Evolutionary conservation across 768 basidiomycete genomes (phyloP), one percentile per base, ranked within the genome.

Genomic region (Boletus patriciae): DNA sequence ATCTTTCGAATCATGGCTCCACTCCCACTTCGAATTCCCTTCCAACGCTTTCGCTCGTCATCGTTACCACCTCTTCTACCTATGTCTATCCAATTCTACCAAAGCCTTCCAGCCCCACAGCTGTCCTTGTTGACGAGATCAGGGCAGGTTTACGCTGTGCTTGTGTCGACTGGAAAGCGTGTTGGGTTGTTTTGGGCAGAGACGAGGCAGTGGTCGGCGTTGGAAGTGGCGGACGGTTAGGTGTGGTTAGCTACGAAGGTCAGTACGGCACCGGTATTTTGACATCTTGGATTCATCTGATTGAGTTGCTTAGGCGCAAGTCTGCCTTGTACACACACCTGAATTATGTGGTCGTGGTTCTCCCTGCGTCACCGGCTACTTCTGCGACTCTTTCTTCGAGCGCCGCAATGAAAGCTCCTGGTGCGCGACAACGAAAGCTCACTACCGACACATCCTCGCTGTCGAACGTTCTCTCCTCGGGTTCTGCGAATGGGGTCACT

Each of bases 231-330:
- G 92, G 90, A 5, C 76, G 94, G 56, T 88, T 91, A 5, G 81
- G 88, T 0, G 93, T 90, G 52, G 93, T 86, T 67, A 94, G 94
- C 1, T 93, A 94, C 66, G 97, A 98, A 79, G 96, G 95, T 90
- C 53, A 49, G 72, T 54, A 27, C 1, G n/a, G 31, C 9, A 11
- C 6, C 29, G 1, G 27, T 21, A 18, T 21, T 29, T 23, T 21
- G 6, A 16, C 23, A 4, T 19, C 16, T 38, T 13, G 11, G 25
- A 13, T 25, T 8, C 13, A 5, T 37, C 51, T 50, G 23, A 53
- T 48, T 25, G 33, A 55, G 19, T 44, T 53, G 18, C 19, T 16
- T 31, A 67, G 70, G 8, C 61, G 61, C 51, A 95, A 95, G 74
- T 84, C 84, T 0, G 86, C 85, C n/a, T 78, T 95, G 23, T 79